Base-by-base conservation (phyloP, 2,329 filamentous ascomycete species). In the Triangularia verruculosa region DNA sequence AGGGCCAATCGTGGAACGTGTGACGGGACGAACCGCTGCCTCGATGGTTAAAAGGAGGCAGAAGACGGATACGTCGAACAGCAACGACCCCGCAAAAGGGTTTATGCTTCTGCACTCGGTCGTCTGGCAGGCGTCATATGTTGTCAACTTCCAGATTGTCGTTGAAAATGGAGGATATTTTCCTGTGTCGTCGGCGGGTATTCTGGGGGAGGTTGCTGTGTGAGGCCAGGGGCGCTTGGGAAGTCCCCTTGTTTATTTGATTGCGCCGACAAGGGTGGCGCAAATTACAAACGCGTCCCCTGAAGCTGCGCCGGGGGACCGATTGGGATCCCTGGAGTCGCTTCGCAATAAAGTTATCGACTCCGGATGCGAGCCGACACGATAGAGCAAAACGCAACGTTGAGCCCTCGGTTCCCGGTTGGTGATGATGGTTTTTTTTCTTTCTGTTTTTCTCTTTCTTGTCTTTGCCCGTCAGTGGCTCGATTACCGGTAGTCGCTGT, bases 271-370 rank as follows among this genome's bases (percentile, higher is more conserved):
- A 65, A 63, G 71, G 73, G 71, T 66, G 67, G 69, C 68, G 69
- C 72, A 77, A 77, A 77, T 78, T 76, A 73, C 74, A 74, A 72
- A 73, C 74, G 74, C 74, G 64, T 66, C 65, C 68, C 69, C 68
- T 68, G 67, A 66, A 64, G 62, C 43, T 60, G 61, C 67, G 63
- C 62, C 39, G 62, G 43, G 58, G 20, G 24, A 20, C 57, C 57
- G 61, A 64, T 61, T 63, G 61, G 62, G 64, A 39, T 59, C 17
- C 54, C 61, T 63, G 57, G 56, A 52, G 39, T 28, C 32, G 32
- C 39, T 39, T 63, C 47, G 54, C 61, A 61, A 67, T 65, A 63
- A 61, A 65, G 64, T 61, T 65, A 62, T 66, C 59, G 53, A 62
- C 55, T 54, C 52, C 54, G 57, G 55, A 57, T 52, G 61, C 61